Evolutionary conservation across 2,329 filamentous ascomycete genomes (phyloP), one percentile per base, ranked within the genome.

Genomic region (Neocatenulostroma microsporum): DNA sequence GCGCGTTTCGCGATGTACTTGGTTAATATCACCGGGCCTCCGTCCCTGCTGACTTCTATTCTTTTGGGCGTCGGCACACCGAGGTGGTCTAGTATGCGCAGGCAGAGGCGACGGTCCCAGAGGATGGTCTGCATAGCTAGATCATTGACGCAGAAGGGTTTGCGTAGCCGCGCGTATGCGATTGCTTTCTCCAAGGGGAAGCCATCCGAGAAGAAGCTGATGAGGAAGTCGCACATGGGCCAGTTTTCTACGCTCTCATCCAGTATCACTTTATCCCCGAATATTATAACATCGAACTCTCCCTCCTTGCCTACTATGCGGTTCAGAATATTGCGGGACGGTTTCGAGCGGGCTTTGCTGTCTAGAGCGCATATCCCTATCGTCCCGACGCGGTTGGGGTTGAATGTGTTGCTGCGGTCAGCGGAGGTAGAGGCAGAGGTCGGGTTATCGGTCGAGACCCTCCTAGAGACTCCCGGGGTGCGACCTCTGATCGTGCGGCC

Each of bases 111-210:
- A 31, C 93, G 79, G 60, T 98, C 91, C 91, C 91, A 98, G 3
- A 98, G 69, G 5, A 98, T 78, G 61, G 93, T 88, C 60, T 98
- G 91, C 86, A 98, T 95, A 1, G 87, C 84, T 28, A 98, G 71
- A 60, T 98, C 89, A 57, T 98, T 98, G 56, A 98, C 88, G 57
- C 89, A 95, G 52, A 95, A 96, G 1, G 91, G 91, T 57, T 94
- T 94, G 38, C 91, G 80, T 9, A 94, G 75, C 54, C 87, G 86
- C 44, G 87, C 85, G 61, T 98, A 98, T 21, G 87, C 85, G 51
- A 98, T 94, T 4, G 93, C 91, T 60, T 98, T 98, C 48, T 96
- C 88, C 30, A 98, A 67, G 0, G 91, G 91, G 50, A 98, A 98
- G 1, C 91, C 91, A 60, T 95, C 89, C 0, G 89, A 96, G 63